Evolutionary conservation across 495 filamentous ascomycete genomes (phyloP).

Genomic region (Lasiosphaeria hispida): DNA sequence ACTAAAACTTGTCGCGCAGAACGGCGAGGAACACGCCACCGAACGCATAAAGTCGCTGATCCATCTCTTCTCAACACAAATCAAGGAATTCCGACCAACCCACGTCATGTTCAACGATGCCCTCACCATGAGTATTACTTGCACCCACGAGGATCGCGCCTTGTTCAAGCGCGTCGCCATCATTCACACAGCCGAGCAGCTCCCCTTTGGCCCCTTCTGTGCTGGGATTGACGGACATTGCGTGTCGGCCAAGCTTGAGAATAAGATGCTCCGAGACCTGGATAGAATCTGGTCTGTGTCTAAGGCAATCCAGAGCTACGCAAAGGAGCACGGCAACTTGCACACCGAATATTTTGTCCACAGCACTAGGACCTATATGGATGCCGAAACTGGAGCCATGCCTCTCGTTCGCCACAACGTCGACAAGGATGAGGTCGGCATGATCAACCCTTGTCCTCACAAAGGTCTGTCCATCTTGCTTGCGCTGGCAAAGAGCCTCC

Average conservation of each 20-base stretch:
- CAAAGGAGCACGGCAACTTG: constrained; percentile 24
- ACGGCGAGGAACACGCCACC: background rate
- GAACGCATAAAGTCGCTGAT: constrained; percentile 17
- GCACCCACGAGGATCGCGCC: background rate
- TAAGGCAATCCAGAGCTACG: constrained; percentile 26
- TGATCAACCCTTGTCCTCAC: constrained; percentile 34
- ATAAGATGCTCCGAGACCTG: constrained; percentile 22
- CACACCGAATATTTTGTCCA: constrained; percentile 28
- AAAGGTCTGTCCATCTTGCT: constrained; percentile 30
- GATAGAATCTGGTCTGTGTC: constrained; percentile 35
- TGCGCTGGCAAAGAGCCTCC: constrained; percentile 24
- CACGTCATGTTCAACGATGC: constrained; percentile 36
- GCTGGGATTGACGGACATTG: constrained; percentile 28
- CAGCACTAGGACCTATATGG: constrained; percentile 25
- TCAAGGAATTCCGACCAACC: constrained; percentile 25
- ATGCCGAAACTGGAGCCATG: constrained; percentile 17
- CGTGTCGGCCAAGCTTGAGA: constrained; percentile 21
- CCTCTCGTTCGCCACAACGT: constrained; percentile 27
- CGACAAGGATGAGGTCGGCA: constrained; percentile 30
- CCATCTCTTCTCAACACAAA: constrained; percentile 16
- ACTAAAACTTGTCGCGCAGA: background rate
- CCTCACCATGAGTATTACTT: constrained; percentile 31
- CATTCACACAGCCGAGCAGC: constrained; percentile 34
- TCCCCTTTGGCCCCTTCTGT: constrained; percentile 31
- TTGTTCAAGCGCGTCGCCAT: constrained; percentile 27